These are phyloP conservation scores for Trametes versicolor DNA, from an alignment of 1,284 basidiomycete genomes.

Conservation along the genomic window DNA sequence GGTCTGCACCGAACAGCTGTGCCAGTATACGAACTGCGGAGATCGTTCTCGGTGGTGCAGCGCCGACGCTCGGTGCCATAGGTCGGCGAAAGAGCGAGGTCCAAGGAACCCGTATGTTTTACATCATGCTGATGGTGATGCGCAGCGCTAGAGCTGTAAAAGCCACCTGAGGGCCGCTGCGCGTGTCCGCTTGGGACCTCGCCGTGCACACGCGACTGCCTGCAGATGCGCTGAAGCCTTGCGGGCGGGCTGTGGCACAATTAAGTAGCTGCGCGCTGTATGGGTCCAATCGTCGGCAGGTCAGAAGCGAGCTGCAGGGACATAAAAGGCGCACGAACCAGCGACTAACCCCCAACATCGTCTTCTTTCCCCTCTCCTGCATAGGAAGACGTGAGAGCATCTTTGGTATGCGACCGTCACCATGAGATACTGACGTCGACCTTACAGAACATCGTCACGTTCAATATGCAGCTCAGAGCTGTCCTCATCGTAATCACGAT, in stretches of 20 bases:
- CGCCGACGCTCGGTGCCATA: neutral
- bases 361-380: neutral
- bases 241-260: slow-evolving; percentile 1
- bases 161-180: neutral
- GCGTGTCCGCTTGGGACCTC: neutral
- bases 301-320: slow-evolving; percentile 4
- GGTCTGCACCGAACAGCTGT: neutral
- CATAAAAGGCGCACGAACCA: slow-evolving; percentile 4
- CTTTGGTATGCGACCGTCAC: neutral
- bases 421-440: neutral
- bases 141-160: neutral
- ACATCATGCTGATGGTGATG: neutral
- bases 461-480: slow-evolving; percentile 22
- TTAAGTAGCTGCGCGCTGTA: neutral
- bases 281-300: slow-evolving; percentile 7
- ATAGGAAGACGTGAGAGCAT: neutral
- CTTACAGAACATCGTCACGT: neutral
- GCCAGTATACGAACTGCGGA: neutral
- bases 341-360: neutral
- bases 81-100: neutral
- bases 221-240: neutral
- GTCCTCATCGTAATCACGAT: slow-evolving; percentile 12
- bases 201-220: neutral
- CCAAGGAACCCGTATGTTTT: neutral
- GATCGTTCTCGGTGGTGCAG: neutral